These are phyloP conservation scores for Wallacemonas sp. DNA, from an alignment of 208 protist species.

Conservation along the genomic window DNA sequence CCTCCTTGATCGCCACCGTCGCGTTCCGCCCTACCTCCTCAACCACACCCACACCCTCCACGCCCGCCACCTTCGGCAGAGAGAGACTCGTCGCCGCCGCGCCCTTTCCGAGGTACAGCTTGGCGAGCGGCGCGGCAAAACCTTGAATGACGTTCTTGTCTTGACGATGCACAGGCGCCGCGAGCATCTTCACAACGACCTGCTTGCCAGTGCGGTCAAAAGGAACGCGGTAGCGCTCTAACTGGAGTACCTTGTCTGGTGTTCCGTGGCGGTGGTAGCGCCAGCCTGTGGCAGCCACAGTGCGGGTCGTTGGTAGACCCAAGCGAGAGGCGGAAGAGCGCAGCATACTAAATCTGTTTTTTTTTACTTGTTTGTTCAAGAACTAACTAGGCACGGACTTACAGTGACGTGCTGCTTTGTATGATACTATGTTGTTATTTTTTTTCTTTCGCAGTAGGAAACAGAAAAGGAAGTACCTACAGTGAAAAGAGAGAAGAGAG, in stretches of 20 bases:
- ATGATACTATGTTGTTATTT: background rate
- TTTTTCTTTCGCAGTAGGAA: background rate
- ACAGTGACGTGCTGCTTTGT: no score
- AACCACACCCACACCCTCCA: conserved; percentile 96
- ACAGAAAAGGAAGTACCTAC: background rate
- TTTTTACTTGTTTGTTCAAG: no score
- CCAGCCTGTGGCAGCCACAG: conserved; percentile 83
- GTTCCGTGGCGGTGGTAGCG: conserved; percentile 83
- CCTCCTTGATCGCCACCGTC: conserved; percentile 64
- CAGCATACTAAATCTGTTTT: conserved; percentile 5
- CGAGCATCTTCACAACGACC: conserved; percentile 95
- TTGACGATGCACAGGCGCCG: conserved; percentile 95
- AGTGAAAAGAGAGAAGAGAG: background rate
- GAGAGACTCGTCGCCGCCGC: background rate
- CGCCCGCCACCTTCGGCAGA: conserved; percentile 79
- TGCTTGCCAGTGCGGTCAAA: conserved; percentile 81
- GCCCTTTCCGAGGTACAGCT: conserved; percentile 22
- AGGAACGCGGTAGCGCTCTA: conserved; percentile 83
- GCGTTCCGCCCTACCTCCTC: conserved; percentile 90
- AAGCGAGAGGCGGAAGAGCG: conserved; percentile 17
- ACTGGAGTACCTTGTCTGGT: conserved; percentile 76
- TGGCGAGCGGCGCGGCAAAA: conserved; percentile 49
- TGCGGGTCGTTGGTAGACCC: conserved; percentile 56
- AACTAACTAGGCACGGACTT: no score
- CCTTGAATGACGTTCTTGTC: conserved; percentile 96